Conservation (phyloP, 1,284 basidiomycete genomes). For the Ustilago trichophora region DNA sequence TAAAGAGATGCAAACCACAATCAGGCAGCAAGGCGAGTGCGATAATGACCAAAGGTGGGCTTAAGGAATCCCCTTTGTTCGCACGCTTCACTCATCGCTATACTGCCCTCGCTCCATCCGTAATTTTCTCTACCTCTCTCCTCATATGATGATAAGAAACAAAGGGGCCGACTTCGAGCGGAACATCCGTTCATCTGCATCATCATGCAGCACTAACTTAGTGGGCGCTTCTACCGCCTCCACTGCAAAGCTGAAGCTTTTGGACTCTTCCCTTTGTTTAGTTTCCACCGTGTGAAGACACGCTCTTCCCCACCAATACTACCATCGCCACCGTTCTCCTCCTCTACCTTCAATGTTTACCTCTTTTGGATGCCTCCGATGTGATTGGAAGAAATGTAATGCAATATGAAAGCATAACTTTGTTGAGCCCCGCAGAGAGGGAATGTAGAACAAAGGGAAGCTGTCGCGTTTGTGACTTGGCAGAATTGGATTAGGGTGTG, state of each 20-base stretch:
- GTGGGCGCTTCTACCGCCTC: slow-evolving; percentile 8
- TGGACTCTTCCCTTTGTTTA: not conserved
- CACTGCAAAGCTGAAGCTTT: no score
- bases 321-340: no score
- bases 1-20: no score
- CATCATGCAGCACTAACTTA: not conserved
- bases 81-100: no score
- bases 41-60: no score
- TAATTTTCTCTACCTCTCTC: not conserved
- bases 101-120: no score
- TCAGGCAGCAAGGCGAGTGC: no score
- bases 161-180: slow-evolving; percentile 4
- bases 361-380: no score
- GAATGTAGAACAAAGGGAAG: slow-evolving; percentile 21
- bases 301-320: not conserved
- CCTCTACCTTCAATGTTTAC: no score
- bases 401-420: not conserved
- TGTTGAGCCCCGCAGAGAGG: not conserved
- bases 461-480: not conserved
- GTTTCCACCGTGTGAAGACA: not conserved
- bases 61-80: no score
- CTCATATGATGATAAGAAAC: slow-evolving; percentile 1
- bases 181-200: not conserved
- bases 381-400: slow-evolving; percentile 4
- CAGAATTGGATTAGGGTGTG: slow-evolving; percentile 41